These are phyloP conservation scores for Eucalyptus brandiana DNA, from an alignment of 345 rosid genomes.

Conservation along the genomic window DNA sequence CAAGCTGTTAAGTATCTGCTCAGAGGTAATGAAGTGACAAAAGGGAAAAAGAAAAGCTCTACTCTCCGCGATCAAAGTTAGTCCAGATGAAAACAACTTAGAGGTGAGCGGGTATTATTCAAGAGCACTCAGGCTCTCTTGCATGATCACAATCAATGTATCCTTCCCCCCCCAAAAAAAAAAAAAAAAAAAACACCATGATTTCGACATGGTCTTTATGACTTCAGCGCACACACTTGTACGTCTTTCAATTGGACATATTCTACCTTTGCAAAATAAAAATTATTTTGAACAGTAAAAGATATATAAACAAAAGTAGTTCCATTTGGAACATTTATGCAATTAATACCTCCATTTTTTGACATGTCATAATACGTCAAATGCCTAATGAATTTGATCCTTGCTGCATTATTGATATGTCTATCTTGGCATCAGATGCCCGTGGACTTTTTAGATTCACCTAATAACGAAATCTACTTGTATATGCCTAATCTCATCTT, in stretches of 20 bases:
- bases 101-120: not conserved
- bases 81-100: not conserved
- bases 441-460: not conserved
- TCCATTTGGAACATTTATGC: not conserved
- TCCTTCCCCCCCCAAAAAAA: too few relatives aligned
- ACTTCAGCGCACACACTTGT: not conserved
- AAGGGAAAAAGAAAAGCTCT: not conserved
- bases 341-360: not conserved
- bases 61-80: not conserved
- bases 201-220: too few relatives aligned
- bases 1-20: not conserved
- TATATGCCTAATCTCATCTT: not conserved
- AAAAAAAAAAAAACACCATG: too few relatives aligned
- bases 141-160: not conserved
- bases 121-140: not conserved
- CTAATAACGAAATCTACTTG: not conserved
- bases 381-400: not conserved
- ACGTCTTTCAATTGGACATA: not conserved
- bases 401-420: too few relatives aligned
- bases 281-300: not conserved
- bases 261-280: not conserved
- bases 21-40: not conserved
- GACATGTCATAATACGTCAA: not conserved
- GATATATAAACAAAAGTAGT: not conserved
- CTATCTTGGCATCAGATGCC: not conserved